Conservation (phyloP, 345 rosid genomes). For the Lepidium sativum region DNA sequence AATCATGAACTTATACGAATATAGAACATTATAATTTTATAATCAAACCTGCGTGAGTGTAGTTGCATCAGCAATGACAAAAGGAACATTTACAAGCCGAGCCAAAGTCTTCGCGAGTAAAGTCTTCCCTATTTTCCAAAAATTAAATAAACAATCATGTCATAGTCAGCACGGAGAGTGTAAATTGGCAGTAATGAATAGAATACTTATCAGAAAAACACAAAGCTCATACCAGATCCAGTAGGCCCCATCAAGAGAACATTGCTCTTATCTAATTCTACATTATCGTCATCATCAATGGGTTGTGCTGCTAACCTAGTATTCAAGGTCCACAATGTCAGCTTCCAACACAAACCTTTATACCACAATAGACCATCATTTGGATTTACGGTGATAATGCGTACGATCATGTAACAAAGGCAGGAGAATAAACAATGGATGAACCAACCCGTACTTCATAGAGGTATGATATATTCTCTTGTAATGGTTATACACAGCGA, state of each 20-base stretch:
- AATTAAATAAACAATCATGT: not conserved
- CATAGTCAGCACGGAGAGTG: not conserved
- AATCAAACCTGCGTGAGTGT: slow-evolving; percentile 69
- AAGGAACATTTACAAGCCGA: slow-evolving; percentile 76
- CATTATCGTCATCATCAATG: slow-evolving; percentile 62
- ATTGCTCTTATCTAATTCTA: slow-evolving; percentile 93
- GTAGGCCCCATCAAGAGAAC: slow-evolving; percentile 95
- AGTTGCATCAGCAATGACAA: slow-evolving; percentile 83
- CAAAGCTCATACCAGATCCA: slow-evolving; percentile 64
- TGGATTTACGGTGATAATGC: not conserved
- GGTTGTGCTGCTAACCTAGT: slow-evolving; percentile 79
- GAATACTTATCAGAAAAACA: not conserved
- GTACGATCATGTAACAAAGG: not conserved
- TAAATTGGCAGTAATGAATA: not conserved
- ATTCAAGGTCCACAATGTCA: slow-evolving; percentile 34
- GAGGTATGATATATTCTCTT: slow-evolving; percentile 75
- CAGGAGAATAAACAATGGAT: not conserved
- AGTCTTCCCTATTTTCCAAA: slow-evolving; percentile 55
- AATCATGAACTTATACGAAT: not conserved
- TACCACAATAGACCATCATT: not conserved
- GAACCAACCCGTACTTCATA: slow-evolving; percentile 62
- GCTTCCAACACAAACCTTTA: slow-evolving; percentile 5
- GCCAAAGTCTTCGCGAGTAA: slow-evolving; percentile 80
- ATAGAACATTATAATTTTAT: not conserved
- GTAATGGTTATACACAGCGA: slow-evolving; percentile 92